A percentile compares a stretch with the other conserved stretches of the same genome.
phyloP scores from a whole-genome alignment of 2,329 filamentous ascomycete genomes.

The Didymella arachidicola region DNA sequence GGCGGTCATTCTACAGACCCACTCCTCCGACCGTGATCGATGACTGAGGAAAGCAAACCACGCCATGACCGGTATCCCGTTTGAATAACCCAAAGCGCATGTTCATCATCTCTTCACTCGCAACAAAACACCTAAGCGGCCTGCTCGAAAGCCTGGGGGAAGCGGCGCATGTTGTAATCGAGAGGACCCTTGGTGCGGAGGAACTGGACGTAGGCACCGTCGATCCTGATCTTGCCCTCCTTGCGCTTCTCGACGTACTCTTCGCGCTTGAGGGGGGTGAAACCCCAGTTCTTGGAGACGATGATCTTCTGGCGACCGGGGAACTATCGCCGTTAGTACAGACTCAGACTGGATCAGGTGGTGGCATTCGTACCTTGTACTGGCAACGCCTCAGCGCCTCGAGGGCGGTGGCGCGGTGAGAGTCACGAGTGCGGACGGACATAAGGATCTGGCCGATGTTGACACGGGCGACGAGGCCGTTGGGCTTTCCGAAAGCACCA shows the following conservation, averaged over 20 bases:
- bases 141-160: slow-evolving; percentile 84
- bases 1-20: slow-evolving; percentile 41
- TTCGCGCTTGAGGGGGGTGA: slow-evolving; percentile 96
- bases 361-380: slow-evolving; percentile 76
- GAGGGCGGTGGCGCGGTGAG: slow-evolving; percentile 88
- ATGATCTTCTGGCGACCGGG: slow-evolving; percentile 99
- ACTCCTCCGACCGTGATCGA: slow-evolving; percentile 43
- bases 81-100: slow-evolving; percentile 41
- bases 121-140: slow-evolving; percentile 43
- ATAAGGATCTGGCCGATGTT: slow-evolving; percentile 99
- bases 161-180: slow-evolving; percentile 86
- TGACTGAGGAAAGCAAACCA: slow-evolving; percentile 48
- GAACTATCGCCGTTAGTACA: slow-evolving; percentile 64
- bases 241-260: slow-evolving; percentile 97
- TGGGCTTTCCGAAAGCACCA: slow-evolving; percentile 99
- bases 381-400: slow-evolving; percentile 98
- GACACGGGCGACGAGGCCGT: slow-evolving; percentile 98
- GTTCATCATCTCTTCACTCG: slow-evolving; percentile 39
- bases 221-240: slow-evolving; percentile 90
- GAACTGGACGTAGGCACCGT: slow-evolving; percentile 99
- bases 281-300: slow-evolving; percentile 99
- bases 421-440: slow-evolving; percentile 95
- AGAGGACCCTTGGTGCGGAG: slow-evolving; percentile 90
- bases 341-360: not conserved
- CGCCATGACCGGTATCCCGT: slow-evolving; percentile 50